A percentile compares a stretch with the other conserved stretches of the same genome.
Conservation (phyloP, 2,329 filamentous ascomycete genomes). For the Cladosporium austrohemisphaericum region DNA sequence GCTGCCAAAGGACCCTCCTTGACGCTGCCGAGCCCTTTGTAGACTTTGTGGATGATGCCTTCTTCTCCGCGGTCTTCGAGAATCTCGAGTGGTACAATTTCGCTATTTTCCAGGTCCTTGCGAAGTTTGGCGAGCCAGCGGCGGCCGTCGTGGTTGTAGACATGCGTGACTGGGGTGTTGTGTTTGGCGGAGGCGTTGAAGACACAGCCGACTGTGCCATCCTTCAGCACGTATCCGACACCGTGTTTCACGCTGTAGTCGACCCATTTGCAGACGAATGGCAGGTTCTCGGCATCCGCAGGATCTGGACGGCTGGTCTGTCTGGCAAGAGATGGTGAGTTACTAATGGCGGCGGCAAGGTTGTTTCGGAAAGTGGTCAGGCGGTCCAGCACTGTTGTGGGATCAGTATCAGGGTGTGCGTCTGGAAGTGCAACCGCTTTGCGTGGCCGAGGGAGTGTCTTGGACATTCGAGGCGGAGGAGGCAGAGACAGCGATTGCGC, state of each 20-base stretch:
- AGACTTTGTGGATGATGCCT: constrained; percentile 58
- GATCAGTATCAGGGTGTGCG: constrained; percentile 39
- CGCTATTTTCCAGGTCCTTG: constrained; percentile 58
- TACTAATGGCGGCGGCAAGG: constrained; percentile 42
- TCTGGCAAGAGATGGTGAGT: constrained; percentile 36
- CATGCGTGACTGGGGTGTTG: constrained; percentile 64
- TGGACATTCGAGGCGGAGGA: constrained; percentile 28
- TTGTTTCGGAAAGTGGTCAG: constrained; percentile 45
- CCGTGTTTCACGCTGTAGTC: constrained; percentile 87
- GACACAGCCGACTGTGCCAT: constrained; percentile 72
- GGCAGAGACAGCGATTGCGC: constrained; percentile 24
- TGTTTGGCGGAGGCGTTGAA: constrained; percentile 43
- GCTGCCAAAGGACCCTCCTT: constrained; percentile 29
- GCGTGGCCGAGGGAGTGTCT: constrained; percentile 26
- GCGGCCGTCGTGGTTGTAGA: constrained; percentile 69
- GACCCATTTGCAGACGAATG: constrained; percentile 71
- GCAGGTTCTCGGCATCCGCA: constrained; percentile 50
- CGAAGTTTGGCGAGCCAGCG: constrained; percentile 52
- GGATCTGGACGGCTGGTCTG: constrained; percentile 21
- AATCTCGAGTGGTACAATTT: constrained; percentile 58
- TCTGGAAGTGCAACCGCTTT: constrained; percentile 20
- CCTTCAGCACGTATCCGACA: constrained; percentile 76
- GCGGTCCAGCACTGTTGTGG: constrained; percentile 43
- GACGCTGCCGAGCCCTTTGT: constrained; percentile 44
- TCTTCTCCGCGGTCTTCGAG: constrained; percentile 67